Conservation (phyloP, 148 eudicot species). For the Persicaria maculosa region DNA sequence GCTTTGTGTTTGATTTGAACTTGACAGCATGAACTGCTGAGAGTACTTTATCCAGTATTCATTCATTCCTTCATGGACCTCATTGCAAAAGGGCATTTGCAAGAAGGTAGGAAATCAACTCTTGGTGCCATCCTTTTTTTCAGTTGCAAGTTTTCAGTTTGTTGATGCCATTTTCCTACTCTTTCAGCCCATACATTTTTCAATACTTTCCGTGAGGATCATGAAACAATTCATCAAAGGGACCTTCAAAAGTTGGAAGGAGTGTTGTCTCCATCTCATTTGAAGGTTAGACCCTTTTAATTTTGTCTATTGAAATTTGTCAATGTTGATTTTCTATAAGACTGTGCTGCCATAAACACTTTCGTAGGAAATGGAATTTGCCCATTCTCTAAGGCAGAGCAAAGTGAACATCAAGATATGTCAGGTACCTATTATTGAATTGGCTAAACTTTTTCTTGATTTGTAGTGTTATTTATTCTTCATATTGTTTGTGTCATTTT, state of each 20-base stretch:
- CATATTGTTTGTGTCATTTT: not conserved
- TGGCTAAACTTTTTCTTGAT: not conserved
- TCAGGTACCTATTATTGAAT: slow-evolving; percentile 38
- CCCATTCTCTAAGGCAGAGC: slow-evolving; percentile 90
- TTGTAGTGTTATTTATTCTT: not conserved
- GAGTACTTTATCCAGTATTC: slow-evolving; percentile 92
- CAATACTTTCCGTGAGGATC: slow-evolving; percentile 87
- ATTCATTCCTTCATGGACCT: slow-evolving; percentile 98
- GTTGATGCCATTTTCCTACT: not conserved
- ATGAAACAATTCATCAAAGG: slow-evolving; percentile 77
- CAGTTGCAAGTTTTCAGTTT: not conserved
- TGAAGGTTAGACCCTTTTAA: slow-evolving; percentile 59
- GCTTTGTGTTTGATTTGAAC: slow-evolving; percentile 13
- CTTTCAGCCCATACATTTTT: slow-evolving; percentile 72
- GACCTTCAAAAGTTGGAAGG: slow-evolving; percentile 97
- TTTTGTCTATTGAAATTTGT: slow-evolving; percentile 8
- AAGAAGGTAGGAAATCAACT: slow-evolving; percentile 50
- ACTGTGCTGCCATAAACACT: not conserved
- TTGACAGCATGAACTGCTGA: slow-evolving; percentile 87
- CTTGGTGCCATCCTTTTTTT: not conserved
- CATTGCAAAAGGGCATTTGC: slow-evolving; percentile 85
- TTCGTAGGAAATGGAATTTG: slow-evolving; percentile 96
- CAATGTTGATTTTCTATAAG: not conserved
- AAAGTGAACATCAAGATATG: slow-evolving; percentile 92
- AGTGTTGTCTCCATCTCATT: slow-evolving; percentile 95